Evolutionary conservation across 164 flowering plant genomes (phyloP), one percentile per base, ranked within the genome.

Genomic region (Annona squamosa): DNA sequence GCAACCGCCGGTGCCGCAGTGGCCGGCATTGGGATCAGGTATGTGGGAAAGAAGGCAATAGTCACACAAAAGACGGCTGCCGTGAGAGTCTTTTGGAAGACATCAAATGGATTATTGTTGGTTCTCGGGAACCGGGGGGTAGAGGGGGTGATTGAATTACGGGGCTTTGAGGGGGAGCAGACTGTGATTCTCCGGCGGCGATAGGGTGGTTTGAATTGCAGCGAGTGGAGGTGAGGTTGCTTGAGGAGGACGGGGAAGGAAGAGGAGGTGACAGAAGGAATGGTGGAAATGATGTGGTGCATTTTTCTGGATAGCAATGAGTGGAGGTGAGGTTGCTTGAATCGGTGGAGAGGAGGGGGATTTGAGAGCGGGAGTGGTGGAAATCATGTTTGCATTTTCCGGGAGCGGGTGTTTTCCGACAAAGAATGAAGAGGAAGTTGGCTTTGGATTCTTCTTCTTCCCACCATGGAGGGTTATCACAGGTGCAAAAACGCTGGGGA

Each of bases 31-130:
- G 68, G 84, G 69, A 84, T 67, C 48, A 68, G 65, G 10, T 73
- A 52, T 69, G 76, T 1, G 2, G 94, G 91, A 17, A 83, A 71
- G 62, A 89, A 79, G 37, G 91, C 87, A 67, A 90, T 13, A 45
- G 82, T 85, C 17, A 89, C 43, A 63, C 83, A 88, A 63, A 86
- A 77, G 71, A 93, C 42, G 0, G 85, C 81, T 1, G 81, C 77
- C 19, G 68, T 78, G 2, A 88, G 17, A 4, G 80, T 71, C 77
- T 77, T 88, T 13, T 81, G 81, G 65, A 89, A 48, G 26, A 48
- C 72, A 13, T 66, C 64, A 18, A 78, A 42, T 2, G 44, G 46
- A 26, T 2, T 72, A 18, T 46, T 47, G 64, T n/a, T 37, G 65
- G 18, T 63, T 19, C 18, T 63, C 65, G 37, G 65, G 65, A 46